Evolutionary conservation across 1,284 basidiomycete genomes (phyloP).

Genomic region (Ustilago lituana): DNA sequence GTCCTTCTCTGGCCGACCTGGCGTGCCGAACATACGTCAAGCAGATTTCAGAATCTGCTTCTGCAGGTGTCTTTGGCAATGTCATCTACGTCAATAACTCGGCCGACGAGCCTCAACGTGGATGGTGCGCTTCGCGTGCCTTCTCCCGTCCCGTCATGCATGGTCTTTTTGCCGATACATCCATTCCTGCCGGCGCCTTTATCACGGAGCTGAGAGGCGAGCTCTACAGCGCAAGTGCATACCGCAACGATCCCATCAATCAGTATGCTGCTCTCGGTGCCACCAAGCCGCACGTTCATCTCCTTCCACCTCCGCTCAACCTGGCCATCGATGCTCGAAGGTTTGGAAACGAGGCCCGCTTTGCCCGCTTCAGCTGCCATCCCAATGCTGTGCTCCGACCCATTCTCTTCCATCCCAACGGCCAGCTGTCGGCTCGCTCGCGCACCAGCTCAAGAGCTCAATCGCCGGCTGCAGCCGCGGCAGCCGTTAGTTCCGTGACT

Average conservation of each 20-base stretch:
- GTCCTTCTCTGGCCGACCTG: conserved; percentile 36
- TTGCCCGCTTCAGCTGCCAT: conserved; percentile 83
- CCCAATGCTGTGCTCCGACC: conserved; percentile 89
- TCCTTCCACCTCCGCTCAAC: conserved; percentile 81
- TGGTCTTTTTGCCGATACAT: conserved; percentile 67
- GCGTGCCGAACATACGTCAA: conserved; percentile 54
- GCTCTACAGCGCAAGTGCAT: conserved; percentile 64
- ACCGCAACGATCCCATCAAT: conserved; percentile 70
- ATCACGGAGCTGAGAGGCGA: conserved; percentile 67
- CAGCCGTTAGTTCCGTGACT: not conserved
- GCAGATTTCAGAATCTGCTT: conserved; percentile 62
- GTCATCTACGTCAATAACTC: conserved; percentile 46
- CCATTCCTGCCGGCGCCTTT: conserved; percentile 68
- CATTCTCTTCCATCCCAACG: conserved; percentile 72
- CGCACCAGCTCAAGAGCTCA: conserved; percentile 36
- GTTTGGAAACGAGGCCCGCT: conserved; percentile 80
- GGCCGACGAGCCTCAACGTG: conserved; percentile 54
- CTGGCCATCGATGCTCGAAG: conserved; percentile 82
- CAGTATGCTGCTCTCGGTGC: conserved; percentile 71
- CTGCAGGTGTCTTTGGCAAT: conserved; percentile 59
- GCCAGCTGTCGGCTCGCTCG: conserved; percentile 28
- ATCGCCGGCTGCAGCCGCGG: conserved; percentile 15
- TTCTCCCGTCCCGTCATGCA: conserved; percentile 68
- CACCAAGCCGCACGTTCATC: conserved; percentile 77
- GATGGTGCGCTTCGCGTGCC: conserved; percentile 68